These are phyloP conservation scores for Metschnikowia kunwiensis DNA, from an alignment of 805 yeast genomes.

Conservation along the genomic window DNA sequence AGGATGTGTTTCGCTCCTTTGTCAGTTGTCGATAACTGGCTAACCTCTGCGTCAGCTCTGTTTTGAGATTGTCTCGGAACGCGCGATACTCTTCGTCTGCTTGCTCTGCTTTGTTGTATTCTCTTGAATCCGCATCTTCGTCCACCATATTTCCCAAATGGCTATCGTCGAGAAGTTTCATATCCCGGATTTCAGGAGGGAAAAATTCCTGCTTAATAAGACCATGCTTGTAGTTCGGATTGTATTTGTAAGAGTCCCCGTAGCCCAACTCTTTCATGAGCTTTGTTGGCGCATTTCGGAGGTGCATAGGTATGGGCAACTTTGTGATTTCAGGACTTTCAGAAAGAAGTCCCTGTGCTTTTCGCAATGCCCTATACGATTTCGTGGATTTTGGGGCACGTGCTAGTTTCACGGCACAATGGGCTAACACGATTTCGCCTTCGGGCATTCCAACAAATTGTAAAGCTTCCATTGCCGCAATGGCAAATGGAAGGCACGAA, in stretches of 20 bases:
- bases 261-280: constrained; percentile 89
- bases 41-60: constrained; percentile 3
- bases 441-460: constrained; percentile 95
- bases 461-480: constrained; percentile 80
- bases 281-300: constrained; percentile 91
- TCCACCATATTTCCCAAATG: constrained; percentile 48
- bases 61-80: constrained; percentile 15
- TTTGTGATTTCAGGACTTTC: constrained; percentile 57
- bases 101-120: constrained; percentile 8
- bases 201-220: constrained; percentile 69
- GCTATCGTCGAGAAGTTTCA: constrained; percentile 50
- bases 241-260: constrained; percentile 81
- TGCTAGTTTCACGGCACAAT: constrained; percentile 89
- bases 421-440: constrained; percentile 83
- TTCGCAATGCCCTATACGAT: constrained; percentile 75
- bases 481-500: constrained; percentile 78
- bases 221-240: constrained; percentile 77
- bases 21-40: not conserved
- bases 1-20: not conserved
- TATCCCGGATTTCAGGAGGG: constrained; percentile 50
- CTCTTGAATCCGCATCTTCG: constrained; percentile 11
- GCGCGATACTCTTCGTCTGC: constrained; percentile 15
- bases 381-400: constrained; percentile 82
- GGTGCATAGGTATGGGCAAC: constrained; percentile 72
- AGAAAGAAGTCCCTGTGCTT: constrained; percentile 56